These are phyloP conservation scores for Pseudogymnoascus sp. DNA, from an alignment of 2,329 filamentous ascomycete genomes.

Conservation along the genomic window DNA sequence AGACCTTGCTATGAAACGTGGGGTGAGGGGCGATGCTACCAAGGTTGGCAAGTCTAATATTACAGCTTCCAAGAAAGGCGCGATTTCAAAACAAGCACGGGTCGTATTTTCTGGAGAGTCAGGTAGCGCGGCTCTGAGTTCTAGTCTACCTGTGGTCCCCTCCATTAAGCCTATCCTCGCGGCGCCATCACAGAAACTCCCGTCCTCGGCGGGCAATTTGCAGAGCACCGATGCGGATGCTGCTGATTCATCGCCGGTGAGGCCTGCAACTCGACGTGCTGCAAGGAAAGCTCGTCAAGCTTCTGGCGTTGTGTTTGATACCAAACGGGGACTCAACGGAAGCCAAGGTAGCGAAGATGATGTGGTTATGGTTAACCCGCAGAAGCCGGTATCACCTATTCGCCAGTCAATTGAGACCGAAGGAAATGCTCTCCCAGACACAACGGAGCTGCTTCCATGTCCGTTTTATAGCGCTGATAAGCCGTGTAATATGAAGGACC, in stretches of 20 bases:
- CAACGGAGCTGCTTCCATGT: not conserved
- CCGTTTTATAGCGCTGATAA: conserved; percentile 3
- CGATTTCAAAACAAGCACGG: not conserved
- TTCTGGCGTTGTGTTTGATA: not conserved
- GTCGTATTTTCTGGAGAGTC: not conserved
- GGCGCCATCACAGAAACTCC: not conserved
- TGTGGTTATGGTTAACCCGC: not conserved
- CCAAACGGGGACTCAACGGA: not conserved
- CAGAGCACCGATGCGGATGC: not conserved
- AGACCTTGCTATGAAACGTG: conserved; percentile 1
- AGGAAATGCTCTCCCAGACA: not conserved
- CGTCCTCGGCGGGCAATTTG: not conserved
- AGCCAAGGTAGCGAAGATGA: not conserved
- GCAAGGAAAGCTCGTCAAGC: not conserved
- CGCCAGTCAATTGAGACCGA: not conserved
- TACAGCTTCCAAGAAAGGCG: not conserved
- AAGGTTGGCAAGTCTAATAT: not conserved
- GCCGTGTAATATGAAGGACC: conserved; percentile 1
- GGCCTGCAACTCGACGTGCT: not conserved
- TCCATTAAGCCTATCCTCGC: not conserved
- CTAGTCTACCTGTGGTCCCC: not conserved
- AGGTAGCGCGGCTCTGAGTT: not conserved
- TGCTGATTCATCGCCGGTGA: not conserved
- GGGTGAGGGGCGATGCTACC: not conserved
- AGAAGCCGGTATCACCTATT: not conserved